phyloP scores from a whole-genome alignment of 2,329 filamentous ascomycete species.

The Claviceps cyperi region DNA sequence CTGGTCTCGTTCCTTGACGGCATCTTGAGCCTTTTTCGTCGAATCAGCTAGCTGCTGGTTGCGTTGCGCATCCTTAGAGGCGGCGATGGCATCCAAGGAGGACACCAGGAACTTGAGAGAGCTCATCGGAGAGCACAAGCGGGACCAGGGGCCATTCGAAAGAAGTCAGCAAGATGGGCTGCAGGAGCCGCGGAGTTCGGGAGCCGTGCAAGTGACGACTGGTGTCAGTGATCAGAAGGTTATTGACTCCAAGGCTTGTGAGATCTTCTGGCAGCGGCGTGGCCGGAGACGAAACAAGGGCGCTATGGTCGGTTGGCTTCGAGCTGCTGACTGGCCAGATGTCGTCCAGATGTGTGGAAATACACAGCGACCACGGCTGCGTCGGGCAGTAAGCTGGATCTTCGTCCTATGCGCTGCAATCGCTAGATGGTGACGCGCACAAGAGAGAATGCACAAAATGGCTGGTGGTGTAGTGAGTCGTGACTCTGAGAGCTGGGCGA shows the following conservation, averaged over 20 bases:
- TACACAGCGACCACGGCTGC: background rate
- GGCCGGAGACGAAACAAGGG: background rate
- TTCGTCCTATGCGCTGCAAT: background rate
- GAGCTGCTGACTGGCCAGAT: background rate
- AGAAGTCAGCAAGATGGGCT: background rate
- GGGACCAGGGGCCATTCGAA: conserved; percentile 31
- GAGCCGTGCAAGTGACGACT: background rate
- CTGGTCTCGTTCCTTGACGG: conserved; percentile 74
- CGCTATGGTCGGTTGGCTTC: background rate
- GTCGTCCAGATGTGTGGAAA: background rate
- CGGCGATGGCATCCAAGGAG: conserved; percentile 80
- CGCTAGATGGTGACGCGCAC: background rate
- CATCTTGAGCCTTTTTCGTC: conserved; percentile 65
- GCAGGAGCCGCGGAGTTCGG: background rate
- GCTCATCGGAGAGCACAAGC: conserved; percentile 53
- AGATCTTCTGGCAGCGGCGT: background rate
- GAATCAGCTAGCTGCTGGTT: conserved; percentile 74
- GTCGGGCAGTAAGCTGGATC: background rate
- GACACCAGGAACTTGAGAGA: conserved; percentile 93
- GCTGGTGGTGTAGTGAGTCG: no score
- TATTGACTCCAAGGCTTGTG: background rate
- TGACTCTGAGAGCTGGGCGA: no score
- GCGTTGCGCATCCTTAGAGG: conserved; percentile 79
- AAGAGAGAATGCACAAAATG: no score
- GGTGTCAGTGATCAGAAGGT: background rate